A percentile compares a stretch with the other conserved stretches of the same genome.
These are phyloP conservation scores for Vanrija sp. DNA, from an alignment of 1,284 basidiomycete genomes.

Conservation along the genomic window DNA sequence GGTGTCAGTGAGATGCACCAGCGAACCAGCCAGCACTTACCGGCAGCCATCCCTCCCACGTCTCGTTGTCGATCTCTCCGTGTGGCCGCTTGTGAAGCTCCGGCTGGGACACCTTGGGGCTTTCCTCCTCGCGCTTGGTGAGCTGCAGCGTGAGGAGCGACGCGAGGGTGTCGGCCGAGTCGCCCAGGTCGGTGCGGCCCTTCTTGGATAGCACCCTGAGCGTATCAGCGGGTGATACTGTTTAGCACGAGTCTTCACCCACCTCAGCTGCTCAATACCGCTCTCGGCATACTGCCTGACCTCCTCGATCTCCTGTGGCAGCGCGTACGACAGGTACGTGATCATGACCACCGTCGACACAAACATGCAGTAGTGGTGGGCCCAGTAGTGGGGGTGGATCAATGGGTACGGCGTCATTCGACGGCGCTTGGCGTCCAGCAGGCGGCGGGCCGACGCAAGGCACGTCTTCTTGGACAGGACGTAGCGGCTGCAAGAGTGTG, in stretches of 20 bases:
- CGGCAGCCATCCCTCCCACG: slow-evolving; percentile 19
- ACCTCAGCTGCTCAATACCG: slow-evolving; percentile 14
- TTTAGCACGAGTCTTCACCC: too few species aligned
- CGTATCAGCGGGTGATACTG: too few species aligned
- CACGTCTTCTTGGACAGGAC: slow-evolving; percentile 19
- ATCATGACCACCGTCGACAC: slow-evolving; percentile 14
- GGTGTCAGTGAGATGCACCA: too few species aligned
- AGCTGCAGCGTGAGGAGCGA: slow-evolving; percentile 18
- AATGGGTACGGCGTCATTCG: not conserved
- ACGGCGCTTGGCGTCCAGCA: slow-evolving; percentile 1
- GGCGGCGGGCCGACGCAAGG: slow-evolving; percentile 12
- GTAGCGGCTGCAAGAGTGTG: slow-evolving; percentile 5
- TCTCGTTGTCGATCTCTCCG: slow-evolving; percentile 7
- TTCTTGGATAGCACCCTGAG: slow-evolving; percentile 1
- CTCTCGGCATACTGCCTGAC: slow-evolving; percentile 8
- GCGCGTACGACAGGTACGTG: slow-evolving; percentile 18
- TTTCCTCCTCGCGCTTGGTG: slow-evolving; percentile 1
- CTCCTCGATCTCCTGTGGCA: slow-evolving; percentile 19
- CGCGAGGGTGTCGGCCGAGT: slow-evolving; percentile 15
- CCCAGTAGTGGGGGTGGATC: slow-evolving; percentile 14
- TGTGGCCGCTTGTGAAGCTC: slow-evolving; percentile 10
- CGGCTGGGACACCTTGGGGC: not conserved
- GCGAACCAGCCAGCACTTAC: not conserved
- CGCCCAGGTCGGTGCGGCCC: slow-evolving; percentile 10
- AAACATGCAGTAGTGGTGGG: slow-evolving; percentile 19